Percentiles rank a stretch among this genome's conserved stretches.
phyloP scores from a whole-genome alignment of 2,329 filamentous ascomycete genomes.

The Stagonosporopsis vannaccii region DNA sequence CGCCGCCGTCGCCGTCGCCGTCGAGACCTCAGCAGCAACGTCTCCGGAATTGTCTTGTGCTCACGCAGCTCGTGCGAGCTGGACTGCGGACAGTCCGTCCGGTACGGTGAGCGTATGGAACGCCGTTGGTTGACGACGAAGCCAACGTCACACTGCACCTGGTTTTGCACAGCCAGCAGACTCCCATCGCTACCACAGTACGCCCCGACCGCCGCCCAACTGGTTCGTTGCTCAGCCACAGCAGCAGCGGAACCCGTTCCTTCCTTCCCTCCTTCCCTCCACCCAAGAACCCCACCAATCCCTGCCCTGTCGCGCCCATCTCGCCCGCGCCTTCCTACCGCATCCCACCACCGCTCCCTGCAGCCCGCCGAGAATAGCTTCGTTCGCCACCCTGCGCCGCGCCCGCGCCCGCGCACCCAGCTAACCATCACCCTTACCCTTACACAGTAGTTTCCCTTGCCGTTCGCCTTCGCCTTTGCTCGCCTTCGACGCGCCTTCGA shows the following conservation, averaged over 20 bases:
- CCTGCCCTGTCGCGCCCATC: neutral
- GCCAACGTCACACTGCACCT: neutral
- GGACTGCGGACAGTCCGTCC: neutral
- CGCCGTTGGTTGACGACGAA: too few species aligned
- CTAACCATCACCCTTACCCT: neutral
- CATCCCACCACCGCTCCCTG: neutral
- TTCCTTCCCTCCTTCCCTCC: neutral
- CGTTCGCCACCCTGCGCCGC: neutral
- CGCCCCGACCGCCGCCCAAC: too few species aligned
- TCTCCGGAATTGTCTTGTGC: too few species aligned
- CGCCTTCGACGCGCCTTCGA: too few species aligned
- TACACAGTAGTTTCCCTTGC: neutral
- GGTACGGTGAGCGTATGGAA: neutral
- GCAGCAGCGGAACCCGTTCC: neutral
- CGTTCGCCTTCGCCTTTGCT: neutral
- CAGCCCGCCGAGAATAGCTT: conserved; percentile 14
- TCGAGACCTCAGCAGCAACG: neutral
- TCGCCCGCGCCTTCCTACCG: neutral
- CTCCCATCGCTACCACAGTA: too few species aligned
- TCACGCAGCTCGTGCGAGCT: neutral
- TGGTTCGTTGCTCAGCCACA: neutral
- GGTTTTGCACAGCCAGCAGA: too few species aligned
- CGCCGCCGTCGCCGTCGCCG: too few species aligned
- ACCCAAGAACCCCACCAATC: neutral
- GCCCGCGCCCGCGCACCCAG: too few species aligned